These are phyloP conservation scores for Teunomyces funiuensis DNA, from an alignment of 805 yeast species.

Conservation along the genomic window DNA sequence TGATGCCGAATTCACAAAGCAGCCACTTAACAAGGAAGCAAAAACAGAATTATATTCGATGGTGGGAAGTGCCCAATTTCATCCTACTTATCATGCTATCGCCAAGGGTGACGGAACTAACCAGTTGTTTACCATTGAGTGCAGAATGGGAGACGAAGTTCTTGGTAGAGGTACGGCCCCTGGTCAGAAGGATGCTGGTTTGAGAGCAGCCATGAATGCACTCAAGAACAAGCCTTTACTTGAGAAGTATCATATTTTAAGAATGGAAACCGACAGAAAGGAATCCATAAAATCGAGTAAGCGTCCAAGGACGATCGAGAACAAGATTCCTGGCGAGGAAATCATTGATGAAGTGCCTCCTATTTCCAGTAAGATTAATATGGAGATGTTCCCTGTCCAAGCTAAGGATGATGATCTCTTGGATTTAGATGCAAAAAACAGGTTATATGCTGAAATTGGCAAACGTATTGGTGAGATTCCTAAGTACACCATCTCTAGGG, in stretches of 20 bases:
- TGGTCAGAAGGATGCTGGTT: constrained; percentile 74
- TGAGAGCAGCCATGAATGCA: constrained; percentile 82
- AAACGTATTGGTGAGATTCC: constrained; percentile 35
- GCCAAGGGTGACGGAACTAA: constrained; percentile 46
- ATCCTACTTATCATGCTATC: constrained; percentile 56
- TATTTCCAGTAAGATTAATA: constrained; percentile 11
- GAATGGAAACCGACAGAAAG: constrained; percentile 36
- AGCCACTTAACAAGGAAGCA: constrained; percentile 60
- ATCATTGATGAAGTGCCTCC: constrained; percentile 22
- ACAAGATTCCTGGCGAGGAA: constrained; percentile 5
- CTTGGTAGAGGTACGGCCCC: constrained; percentile 74
- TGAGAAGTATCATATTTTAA: constrained; percentile 59
- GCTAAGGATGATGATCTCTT: constrained; percentile 25
- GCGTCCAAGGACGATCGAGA: constrained; percentile 6
- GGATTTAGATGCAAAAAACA: constrained; percentile 38
- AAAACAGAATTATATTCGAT: constrained; percentile 75
- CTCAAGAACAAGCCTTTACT: constrained; percentile 55
- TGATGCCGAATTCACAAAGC: constrained; percentile 32
- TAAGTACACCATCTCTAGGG: constrained; percentile 22
- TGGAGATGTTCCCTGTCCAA: constrained; percentile 26
- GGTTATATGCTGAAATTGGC: constrained; percentile 39
- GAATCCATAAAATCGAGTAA: constrained; percentile 15
- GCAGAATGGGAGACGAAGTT: constrained; percentile 61
- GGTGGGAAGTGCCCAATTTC: constrained; percentile 71
- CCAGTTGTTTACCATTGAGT: constrained; percentile 61